Evolutionary conservation across 2,329 filamentous ascomycete species (phyloP).

Genomic region (Teratosphaeria destructans): DNA sequence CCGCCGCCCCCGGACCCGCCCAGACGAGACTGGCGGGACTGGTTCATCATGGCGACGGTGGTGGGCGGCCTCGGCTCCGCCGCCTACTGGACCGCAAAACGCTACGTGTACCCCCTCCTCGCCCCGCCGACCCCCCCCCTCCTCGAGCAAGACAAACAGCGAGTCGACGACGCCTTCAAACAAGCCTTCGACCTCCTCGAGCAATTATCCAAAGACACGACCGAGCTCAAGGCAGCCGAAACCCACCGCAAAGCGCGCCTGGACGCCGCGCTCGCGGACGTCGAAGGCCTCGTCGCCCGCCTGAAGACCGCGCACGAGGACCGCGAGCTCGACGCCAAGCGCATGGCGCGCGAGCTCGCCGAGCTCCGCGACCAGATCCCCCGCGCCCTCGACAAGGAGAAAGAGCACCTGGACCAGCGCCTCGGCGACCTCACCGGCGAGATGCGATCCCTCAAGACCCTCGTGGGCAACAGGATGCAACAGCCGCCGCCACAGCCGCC

Average conservation of each 20-base stretch:
- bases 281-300: constrained; percentile 72
- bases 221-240: constrained; percentile 77
- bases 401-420: constrained; percentile 68
- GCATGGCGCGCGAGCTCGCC: constrained; percentile 77
- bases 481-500: constrained; percentile 8
- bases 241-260: constrained; percentile 72
- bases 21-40: constrained; percentile 89
- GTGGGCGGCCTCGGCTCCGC: constrained; percentile 84
- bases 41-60: constrained; percentile 99
- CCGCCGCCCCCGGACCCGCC: constrained; percentile 52
- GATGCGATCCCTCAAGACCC: constrained; percentile 81
- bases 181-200: constrained; percentile 85
- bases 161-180: constrained; percentile 87
- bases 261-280: constrained; percentile 69
- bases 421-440: constrained; percentile 79
- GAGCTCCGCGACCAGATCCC: constrained; percentile 76
- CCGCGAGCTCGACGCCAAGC: constrained; percentile 77
- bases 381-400: constrained; percentile 77
- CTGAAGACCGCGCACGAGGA: constrained; percentile 72
- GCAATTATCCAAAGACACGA: constrained; percentile 82
- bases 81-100: constrained; percentile 78
- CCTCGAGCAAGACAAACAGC: constrained; percentile 85
- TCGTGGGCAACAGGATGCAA: constrained; percentile 58
- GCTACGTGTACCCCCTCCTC: constrained; percentile 84
- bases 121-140: constrained; percentile 89